Base-by-base conservation (phyloP, 495 filamentous ascomycete species). In the Melanomma pulvis-pyrius region DNA sequence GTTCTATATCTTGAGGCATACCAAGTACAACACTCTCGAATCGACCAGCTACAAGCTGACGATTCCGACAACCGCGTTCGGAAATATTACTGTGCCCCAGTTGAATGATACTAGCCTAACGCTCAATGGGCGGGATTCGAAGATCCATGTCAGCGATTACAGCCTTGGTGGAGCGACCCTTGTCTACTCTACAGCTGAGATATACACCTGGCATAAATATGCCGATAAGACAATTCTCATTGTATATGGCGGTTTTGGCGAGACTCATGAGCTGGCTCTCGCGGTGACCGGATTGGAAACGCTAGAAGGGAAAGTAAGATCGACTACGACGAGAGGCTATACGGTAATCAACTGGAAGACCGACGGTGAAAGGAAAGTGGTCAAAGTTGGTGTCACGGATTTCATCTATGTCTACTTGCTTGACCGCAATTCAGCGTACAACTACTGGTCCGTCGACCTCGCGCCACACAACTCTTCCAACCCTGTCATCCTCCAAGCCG, bases 81-180 rank as follows among this genome's bases (percentile, higher is more conserved):
- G 90, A 0, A 70, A 75, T 1, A 50, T 90, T 39, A 84, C 81
- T 0, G 79, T 92, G 41, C 90, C 90, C 9, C 87, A 88, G 58
- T 75, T 89, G 0, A 84, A 82, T 17, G 83, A 83, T 13, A 80
- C 75, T 0, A 67, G 64, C 44, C 78, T 93, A 9, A 86, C 82
- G 1, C 79, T 93, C 2, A 83, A 84, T 67, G 89, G 89, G 0
- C 83, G 90, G 53, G 91, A 94, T 71, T 89, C 88, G 0, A 92
- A 92, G 74, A 80, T 88, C 56, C 84, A 90, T 70, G 85, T 92
- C 21, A 87, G 86, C 11, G 88, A 94, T 72, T 93, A 92, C 68
- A 76, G 86, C 53, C 77, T 93, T 55, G 82, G 82, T 0, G 83
- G 83, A n/a, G 79, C 79, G 0, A 86, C 80, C 9, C 73, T 93